Conservation (phyloP, 305 asterid genomes). For the Withania somnifera region DNA sequence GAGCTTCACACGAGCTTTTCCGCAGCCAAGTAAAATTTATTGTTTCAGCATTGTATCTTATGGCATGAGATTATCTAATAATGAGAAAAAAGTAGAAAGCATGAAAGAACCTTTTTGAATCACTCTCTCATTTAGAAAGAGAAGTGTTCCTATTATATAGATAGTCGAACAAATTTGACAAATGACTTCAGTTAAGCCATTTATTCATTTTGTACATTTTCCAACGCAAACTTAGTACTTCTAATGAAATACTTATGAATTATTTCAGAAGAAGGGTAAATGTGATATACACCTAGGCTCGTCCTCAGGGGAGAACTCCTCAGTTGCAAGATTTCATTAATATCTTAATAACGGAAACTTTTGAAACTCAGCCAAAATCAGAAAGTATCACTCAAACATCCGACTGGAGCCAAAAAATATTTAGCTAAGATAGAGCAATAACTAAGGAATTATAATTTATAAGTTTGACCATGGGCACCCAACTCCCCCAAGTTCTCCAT, state of each 20-base stretch:
- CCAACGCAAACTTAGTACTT: too few species aligned
- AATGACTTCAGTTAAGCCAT: too few species aligned
- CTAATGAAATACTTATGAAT: not conserved
- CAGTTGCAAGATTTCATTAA: not conserved
- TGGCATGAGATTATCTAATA: not conserved
- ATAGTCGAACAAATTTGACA: not conserved
- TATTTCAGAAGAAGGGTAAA: not conserved
- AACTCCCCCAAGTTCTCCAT: too few species aligned
- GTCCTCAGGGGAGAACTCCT: not conserved
- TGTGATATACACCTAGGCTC: not conserved
- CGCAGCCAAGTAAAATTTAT: not conserved
- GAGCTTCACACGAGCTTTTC: not conserved
- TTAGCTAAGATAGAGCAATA: too few species aligned
- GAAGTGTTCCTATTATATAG: not conserved
- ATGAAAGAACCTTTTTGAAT: not conserved
- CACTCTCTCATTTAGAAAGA: not conserved
- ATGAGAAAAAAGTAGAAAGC: not conserved
- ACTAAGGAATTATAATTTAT: too few species aligned
- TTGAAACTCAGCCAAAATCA: not conserved
- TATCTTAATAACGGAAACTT: not conserved
- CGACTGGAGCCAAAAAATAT: not conserved
- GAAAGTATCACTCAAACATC: not conserved
- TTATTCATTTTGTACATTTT: too few species aligned
- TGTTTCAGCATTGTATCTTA: not conserved
- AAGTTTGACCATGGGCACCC: too few species aligned